Base-by-base conservation (phyloP, 306 rosid species). In the Neltuma alba region DNA sequence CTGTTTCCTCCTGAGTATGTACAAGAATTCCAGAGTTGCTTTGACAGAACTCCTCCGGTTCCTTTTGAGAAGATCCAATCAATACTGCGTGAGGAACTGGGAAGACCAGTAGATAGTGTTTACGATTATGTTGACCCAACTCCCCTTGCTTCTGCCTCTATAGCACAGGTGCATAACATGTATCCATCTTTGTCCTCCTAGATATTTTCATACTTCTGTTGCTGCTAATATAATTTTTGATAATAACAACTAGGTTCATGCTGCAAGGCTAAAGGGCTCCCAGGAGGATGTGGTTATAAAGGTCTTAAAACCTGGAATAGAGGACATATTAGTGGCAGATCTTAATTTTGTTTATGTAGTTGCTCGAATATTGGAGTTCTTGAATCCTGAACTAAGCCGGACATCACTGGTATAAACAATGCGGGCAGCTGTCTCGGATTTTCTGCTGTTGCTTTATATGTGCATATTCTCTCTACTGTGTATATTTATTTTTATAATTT, bases 221-320 rank as follows among this genome's bases (percentile, higher is more conserved):
- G 58, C 38, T 47, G 28, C 70, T 84, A 54, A 80, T 86, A 44
- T 75, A 71, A 28, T 62, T 81, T 75, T 65, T 54, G 73, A 48
- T 76, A 70, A 66, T 62, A 41, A 54, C 81, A 75, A 74, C 64
- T 74, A 92, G 99, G 99, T 95, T 84, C 99, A 95, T 78, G 94
- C 86, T 72, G 99, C 98, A 83, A 89, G 92, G 94, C 89, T 95
- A 66, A 90, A 87, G 87, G 96, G 99, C 76, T 89, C 94, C 20
- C 83, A n/a, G 76, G 97, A 92, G 76, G 99, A 95, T 84, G 98
- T 95, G 82, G 98, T 92, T 69, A 91, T 95, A 80, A 92, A 95
- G 91, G 91, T 95, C 86, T 88, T 95, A 86, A 95, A 95, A 85
- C 98, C 99, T 2, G 99, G 99, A 84, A 92, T 95, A 61, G 92